Evolutionary conservation across 192 early-diverging fungal species (phyloP).

Genomic region (Dissophora globulifera): DNA sequence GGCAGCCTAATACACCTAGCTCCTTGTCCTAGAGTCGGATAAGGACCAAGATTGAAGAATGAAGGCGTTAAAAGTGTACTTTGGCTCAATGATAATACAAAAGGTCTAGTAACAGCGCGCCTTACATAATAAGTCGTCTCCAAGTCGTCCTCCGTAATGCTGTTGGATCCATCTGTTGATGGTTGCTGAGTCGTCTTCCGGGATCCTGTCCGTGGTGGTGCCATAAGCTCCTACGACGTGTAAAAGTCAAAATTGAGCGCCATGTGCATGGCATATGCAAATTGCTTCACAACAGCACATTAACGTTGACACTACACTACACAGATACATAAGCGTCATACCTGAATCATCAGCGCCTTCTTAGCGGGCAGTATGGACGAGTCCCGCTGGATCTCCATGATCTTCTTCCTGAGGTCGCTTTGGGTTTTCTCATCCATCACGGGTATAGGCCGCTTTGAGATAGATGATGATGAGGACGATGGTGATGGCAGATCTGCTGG

Average conservation of each 20-base stretch:
- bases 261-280: too few relatives aligned
- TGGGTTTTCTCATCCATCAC: conserved; percentile 40
- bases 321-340: conserved; percentile 24
- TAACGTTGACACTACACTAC: too few relatives aligned
- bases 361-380: conserved; percentile 57
- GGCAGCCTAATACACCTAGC: conserved; percentile 71
- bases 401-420: conserved; percentile 67
- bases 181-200: conserved; percentile 11
- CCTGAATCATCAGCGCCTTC: conserved; percentile 81
- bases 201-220: conserved; percentile 56
- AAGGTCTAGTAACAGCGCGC: background rate
- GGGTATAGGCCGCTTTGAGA: background rate
- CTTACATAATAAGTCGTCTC: conserved; percentile 60
- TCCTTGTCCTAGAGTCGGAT: conserved; percentile 58
- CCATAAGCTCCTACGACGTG: conserved; percentile 64
- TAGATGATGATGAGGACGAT: background rate
- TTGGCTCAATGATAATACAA: background rate
- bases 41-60: too few relatives aligned
- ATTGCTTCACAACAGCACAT: background rate
- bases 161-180: conserved; percentile 37
- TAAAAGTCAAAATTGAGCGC: background rate
- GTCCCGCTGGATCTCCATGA: conserved; percentile 73
- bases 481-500: too few relatives aligned
- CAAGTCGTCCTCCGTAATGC: conserved; percentile 60
- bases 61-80: too few relatives aligned